phyloP scores from a whole-genome alignment of 768 basidiomycete species.

The Chiua virens region DNA sequence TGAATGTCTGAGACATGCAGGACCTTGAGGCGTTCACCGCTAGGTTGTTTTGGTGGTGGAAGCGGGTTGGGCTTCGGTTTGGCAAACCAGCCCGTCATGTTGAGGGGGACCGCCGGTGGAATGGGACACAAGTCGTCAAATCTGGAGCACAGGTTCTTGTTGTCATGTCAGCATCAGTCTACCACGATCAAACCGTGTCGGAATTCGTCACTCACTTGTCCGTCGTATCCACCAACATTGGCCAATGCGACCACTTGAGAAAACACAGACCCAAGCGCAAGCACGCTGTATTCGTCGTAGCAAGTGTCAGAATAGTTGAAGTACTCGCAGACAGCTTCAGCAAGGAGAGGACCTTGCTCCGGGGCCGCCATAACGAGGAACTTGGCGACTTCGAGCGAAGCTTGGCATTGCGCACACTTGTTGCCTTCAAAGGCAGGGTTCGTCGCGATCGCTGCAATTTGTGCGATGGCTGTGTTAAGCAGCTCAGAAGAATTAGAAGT shows the following conservation, averaged over 20 bases:
- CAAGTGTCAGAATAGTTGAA: conserved; percentile 40
- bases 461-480: conserved; percentile 36
- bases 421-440: conserved; percentile 37
- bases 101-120: conserved; percentile 39
- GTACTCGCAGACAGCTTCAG: conserved; percentile 40
- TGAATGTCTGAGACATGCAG: conserved; percentile 51
- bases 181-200: not conserved
- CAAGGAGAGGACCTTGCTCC: conserved; percentile 40
- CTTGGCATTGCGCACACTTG: conserved; percentile 39
- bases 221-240: conserved; percentile 46
- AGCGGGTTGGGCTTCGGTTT: conserved; percentile 49
- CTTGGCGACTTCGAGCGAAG: conserved; percentile 40
- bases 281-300: conserved; percentile 31
- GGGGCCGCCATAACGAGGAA: conserved; percentile 43
- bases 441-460: conserved; percentile 36
- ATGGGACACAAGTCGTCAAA: conserved; percentile 36
- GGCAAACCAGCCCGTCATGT: conserved; percentile 46
- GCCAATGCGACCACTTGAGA: conserved; percentile 47
- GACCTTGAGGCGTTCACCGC: conserved; percentile 46
- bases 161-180: too few species aligned
- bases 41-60: conserved; percentile 39
- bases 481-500: conserved; percentile 30
- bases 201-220: conserved; percentile 36
- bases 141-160: conserved; percentile 34
- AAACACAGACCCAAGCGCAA: conserved; percentile 40